phyloP scores from a whole-genome alignment of 306 rosid species.

The Alnus rubra region DNA sequence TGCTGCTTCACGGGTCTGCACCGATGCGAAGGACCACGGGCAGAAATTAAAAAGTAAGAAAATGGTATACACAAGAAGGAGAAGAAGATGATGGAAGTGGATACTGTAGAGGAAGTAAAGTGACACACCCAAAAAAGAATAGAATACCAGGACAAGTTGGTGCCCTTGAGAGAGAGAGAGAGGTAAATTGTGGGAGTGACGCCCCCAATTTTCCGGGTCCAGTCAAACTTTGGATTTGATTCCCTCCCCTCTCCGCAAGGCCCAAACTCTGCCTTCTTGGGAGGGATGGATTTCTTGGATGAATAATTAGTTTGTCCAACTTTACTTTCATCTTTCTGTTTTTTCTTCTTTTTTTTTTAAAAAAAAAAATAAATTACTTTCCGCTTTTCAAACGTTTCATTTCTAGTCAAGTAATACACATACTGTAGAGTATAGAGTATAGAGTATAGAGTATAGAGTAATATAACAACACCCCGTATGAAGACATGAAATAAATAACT shows the following conservation, averaged over 20 bases:
- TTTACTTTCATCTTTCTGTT: neutral
- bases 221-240: neutral
- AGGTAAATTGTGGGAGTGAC: neutral
- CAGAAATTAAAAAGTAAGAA: neutral
- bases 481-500: too few relatives aligned
- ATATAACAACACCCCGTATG: too few relatives aligned
- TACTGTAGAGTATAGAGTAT: too few relatives aligned
- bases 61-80: neutral
- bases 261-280: neutral
- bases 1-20: constrained; percentile 5
- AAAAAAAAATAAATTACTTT: too few relatives aligned
- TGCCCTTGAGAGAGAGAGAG: neutral
- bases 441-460: too few relatives aligned
- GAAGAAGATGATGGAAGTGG: neutral
- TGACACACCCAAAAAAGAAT: neutral
- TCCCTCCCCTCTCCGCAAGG: neutral
- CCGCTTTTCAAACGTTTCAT: too few relatives aligned
- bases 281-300: neutral
- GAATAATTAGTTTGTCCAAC: neutral
- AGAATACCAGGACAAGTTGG: neutral
- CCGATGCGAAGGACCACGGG: neutral
- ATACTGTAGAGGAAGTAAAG: neutral
- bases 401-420: too few relatives aligned
- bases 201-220: constrained; percentile 3
- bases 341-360: too few relatives aligned